A percentile compares a stretch with the other conserved stretches of the same genome.
Evolutionary conservation across 2,329 filamentous ascomycete genomes (phyloP).

Genomic region (Claviceps paspali): DNA sequence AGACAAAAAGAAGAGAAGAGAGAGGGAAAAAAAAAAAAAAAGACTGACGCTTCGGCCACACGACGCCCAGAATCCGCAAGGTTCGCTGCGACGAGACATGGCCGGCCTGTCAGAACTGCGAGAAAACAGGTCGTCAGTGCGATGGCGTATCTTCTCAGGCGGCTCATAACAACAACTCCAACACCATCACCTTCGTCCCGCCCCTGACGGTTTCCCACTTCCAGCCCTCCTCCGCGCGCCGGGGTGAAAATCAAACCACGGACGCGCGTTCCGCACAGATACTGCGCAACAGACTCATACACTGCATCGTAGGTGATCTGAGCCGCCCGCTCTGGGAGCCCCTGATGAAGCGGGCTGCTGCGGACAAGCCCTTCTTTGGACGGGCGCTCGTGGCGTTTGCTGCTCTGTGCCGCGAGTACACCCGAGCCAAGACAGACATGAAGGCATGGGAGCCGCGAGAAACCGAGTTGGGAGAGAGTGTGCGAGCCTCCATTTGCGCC

Average conservation of each 20-base stretch:
- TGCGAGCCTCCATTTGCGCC: not conserved
- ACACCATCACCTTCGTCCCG: slow-evolving; percentile 8
- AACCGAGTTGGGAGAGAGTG: not conserved
- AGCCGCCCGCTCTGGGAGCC: slow-evolving; percentile 5
- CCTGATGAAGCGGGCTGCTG: slow-evolving; percentile 7
- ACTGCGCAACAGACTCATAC: slow-evolving; percentile 5
- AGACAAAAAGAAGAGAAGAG: no score
- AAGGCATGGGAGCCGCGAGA: not conserved
- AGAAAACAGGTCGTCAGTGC: slow-evolving; percentile 6
- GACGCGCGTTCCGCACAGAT: slow-evolving; percentile 3
- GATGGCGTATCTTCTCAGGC: slow-evolving; percentile 7
- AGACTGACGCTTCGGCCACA: not conserved
- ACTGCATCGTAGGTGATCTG: slow-evolving; percentile 7
- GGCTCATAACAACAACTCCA: not conserved
- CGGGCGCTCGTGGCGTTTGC: slow-evolving; percentile 7
- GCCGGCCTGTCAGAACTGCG: slow-evolving; percentile 9
- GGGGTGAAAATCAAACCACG: not conserved
- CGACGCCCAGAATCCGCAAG: slow-evolving; percentile 7
- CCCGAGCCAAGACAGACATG: slow-evolving; percentile 5
- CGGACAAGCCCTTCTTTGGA: slow-evolving; percentile 6
- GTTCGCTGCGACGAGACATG: slow-evolving; percentile 9
- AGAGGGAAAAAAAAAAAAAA: no score
- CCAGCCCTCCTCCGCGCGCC: slow-evolving; percentile 1
- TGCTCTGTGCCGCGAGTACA: slow-evolving; percentile 5
- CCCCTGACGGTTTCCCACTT: slow-evolving; percentile 9